phyloP scores from a whole-genome alignment of 495 filamentous ascomycete genomes.

The Lichina pygmaea region DNA sequence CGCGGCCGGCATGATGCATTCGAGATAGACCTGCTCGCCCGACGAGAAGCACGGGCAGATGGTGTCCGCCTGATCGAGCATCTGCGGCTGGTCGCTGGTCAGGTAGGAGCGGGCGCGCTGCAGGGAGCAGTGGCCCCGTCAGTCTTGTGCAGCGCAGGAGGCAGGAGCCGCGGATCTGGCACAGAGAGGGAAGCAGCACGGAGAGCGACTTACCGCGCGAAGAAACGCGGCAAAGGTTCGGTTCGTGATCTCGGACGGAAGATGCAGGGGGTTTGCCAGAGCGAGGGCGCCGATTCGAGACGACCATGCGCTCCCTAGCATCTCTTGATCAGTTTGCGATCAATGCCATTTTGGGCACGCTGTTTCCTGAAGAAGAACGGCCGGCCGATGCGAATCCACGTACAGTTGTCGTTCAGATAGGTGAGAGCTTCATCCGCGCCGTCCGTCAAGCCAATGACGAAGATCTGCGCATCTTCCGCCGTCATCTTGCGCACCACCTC shows the following conservation, averaged over 20 bases:
- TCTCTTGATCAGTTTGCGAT: neutral
- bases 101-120: conserved; percentile 3
- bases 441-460: conserved; percentile 37
- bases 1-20: neutral
- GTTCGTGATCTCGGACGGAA: neutral
- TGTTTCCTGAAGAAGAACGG: neutral
- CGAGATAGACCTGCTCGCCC: neutral
- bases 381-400: neutral
- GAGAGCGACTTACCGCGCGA: neutral
- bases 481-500: conserved; percentile 23
- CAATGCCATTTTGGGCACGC: neutral
- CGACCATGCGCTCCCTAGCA: conserved; percentile 1
- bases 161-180: too few species aligned
- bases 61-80: conserved; percentile 1
- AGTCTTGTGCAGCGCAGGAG: neutral
- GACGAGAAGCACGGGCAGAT: conserved; percentile 2
- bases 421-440: conserved; percentile 22
- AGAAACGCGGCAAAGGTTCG: conserved; percentile 1
- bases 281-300: conserved; percentile 2
- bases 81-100: neutral
- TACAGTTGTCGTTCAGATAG: conserved; percentile 32
- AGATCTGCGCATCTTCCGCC: conserved; percentile 20
- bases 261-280: conserved; percentile 1
- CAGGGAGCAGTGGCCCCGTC: neutral
- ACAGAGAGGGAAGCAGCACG: neutral